Evolutionary conservation across 208 protist genomes (phyloP), one percentile per base, ranked within the genome.

Genomic region (Herpetomonas muscarum): DNA sequence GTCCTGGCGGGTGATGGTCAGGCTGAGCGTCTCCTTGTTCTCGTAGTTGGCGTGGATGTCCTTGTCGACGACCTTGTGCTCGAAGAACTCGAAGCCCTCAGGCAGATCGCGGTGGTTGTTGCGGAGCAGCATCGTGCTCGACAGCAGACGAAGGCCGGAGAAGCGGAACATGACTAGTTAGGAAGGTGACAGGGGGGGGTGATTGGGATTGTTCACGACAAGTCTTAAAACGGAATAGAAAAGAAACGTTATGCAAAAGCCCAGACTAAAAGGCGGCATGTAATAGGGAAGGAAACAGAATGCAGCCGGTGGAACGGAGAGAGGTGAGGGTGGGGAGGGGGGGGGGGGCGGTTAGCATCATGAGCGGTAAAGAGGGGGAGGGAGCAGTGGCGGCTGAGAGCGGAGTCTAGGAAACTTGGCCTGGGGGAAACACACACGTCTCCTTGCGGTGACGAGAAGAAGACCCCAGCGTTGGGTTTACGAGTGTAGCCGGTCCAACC

Each of bases 1-100:
- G 56, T 96, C 90, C 69, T 96, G 90, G 28, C 90, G 80, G 21
- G 90, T 96, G 32, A 96, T 55, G 34, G 90, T 96, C 26, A 96
- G 76, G 25, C 71, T 70, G 28, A 96, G 63, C 2, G 85, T 87
- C 41, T 90, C 85, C 55, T 89, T 57, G 57, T 83, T 90, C 56
- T 96, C 90, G 51, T 92, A 85, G 34, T 66, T 55, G 46, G 81
- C 56, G 59, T 90, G 75, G 48, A 93, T 87, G 45, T 90, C 81
- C 79, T 92, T 93, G 70, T 96, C 85, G 26, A 78, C 70, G 6
- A 89, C 83, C 62, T 92, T 93, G 68, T 87, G 52, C 55, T 90
- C 81, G 15, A 90, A 70, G 52, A 92, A 96, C 47, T 90, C 71
- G 50, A 96, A 96, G 39, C 76, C 90, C 59, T 96, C 86, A 0